Base-by-base conservation (phyloP, 306 rosid genomes). In the Prunus padus region DNA sequence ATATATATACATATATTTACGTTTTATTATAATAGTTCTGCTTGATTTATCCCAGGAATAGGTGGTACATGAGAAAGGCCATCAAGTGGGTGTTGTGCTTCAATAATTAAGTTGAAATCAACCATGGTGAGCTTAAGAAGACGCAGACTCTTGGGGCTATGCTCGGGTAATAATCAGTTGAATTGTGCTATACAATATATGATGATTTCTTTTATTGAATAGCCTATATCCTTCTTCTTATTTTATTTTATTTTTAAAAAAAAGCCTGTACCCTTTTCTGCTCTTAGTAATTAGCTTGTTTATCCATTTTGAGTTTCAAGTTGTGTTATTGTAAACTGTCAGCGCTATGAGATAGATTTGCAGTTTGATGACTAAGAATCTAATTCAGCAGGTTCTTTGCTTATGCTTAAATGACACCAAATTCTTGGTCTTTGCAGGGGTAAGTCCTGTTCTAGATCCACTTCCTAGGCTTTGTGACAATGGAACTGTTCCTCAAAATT, bases 111-210 rank as follows among this genome's bases (percentile, higher is more conserved):
- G 55, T 74, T 44, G 55, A n/a, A 78, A 47, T 51, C 81, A 78
- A 82, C 65, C 57, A 92, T 95, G 97, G 98, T 95, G 82, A 95
- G 98, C 88, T 87, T 95, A 84, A 86, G 98, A 87, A 90, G 97
- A 83, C 96, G 97, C 76, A 92, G 91, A 82, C 96, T 95, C 72
- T 83, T 92, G 91, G 96, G 96, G 79, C 85, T 92, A 49, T 92
- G 90, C 84, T 80, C 97, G 46, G 97, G 98, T 95, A 84, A 87
- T 50, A 15, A 72, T 75, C 23, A 60, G 47, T 77, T 67, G 51
- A 76, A 23, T 22, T 42, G 23, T 72, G 26, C 15, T 15, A 57
- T 28, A 60, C 77, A 57, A 57, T 26, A 59, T 73, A 23, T 8
- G 2, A 18, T 60, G 47, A 25, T 25, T 73, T 31, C 46, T 73